phyloP scores from a whole-genome alignment of 2,329 filamentous ascomycete species.

The Thyridium curvatum region DNA sequence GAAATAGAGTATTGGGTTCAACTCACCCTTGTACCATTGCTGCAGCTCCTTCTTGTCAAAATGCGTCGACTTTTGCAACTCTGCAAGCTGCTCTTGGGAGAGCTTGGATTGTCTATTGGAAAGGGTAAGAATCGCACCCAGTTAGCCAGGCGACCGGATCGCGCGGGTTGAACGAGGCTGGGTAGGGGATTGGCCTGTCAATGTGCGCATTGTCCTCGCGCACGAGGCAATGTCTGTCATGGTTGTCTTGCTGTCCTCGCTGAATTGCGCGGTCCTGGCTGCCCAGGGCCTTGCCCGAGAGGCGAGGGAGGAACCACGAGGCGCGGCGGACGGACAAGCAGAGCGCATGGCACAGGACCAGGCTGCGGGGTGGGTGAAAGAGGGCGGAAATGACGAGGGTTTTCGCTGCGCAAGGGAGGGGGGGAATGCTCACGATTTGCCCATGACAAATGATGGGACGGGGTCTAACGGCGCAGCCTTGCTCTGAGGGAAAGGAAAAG shows the following conservation, averaged over 20 bases:
- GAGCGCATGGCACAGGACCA: not conserved
- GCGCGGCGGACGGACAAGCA: constrained; percentile 1
- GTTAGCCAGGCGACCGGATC: not conserved
- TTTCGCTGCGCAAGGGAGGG: not conserved
- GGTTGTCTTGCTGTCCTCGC: too few relatives aligned
- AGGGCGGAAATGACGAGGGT: not conserved
- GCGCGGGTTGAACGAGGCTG: not conserved
- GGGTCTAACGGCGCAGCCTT: too few relatives aligned
- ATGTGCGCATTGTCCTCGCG: too few relatives aligned
- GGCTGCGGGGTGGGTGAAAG: not conserved
- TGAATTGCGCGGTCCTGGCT: not conserved
- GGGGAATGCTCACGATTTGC: constrained; percentile 44
- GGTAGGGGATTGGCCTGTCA: not conserved
- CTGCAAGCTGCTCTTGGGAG: constrained; percentile 88
- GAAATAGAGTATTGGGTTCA: constrained; percentile 4
- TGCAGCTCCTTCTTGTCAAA: constrained; percentile 99
- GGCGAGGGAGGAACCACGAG: not conserved
- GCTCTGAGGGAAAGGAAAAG: not conserved
- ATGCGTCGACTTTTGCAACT: constrained; percentile 94
- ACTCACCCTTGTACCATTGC: constrained; percentile 98
- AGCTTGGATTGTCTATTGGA: constrained; percentile 86
- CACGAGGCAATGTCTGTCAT: too few relatives aligned
- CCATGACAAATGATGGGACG: constrained; percentile 28
- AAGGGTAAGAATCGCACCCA: not conserved
- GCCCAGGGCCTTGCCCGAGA: not conserved